Percentiles rank a stretch among this genome's conserved stretches.
These are phyloP conservation scores for Coccomyxa sp. DNA, from an alignment of 139 green algal species.

Conservation along the genomic window DNA sequence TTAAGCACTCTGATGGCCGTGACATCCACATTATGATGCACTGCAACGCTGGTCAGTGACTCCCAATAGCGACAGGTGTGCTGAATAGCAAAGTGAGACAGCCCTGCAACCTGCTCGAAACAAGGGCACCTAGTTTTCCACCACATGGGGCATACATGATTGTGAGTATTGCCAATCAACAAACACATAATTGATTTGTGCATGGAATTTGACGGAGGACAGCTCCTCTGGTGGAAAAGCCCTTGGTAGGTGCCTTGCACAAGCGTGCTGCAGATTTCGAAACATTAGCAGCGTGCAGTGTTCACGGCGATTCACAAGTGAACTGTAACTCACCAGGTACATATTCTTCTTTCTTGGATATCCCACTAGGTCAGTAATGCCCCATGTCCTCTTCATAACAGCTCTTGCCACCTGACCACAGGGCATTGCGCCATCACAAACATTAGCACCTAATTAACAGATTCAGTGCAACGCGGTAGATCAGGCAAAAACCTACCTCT, in stretches of 20 bases:
- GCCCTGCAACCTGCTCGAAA: background rate
- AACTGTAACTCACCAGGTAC: background rate
- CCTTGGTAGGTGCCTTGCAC: too few relatives aligned
- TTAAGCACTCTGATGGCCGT: slow-evolving; percentile 30
- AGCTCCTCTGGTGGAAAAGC: too few relatives aligned
- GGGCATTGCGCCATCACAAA: too few relatives aligned
- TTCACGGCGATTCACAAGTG: background rate
- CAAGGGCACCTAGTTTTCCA: background rate
- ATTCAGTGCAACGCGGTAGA: too few relatives aligned
- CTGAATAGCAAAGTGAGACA: background rate
- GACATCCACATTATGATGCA: slow-evolving; percentile 11
- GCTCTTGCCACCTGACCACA: background rate
- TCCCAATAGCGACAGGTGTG: background rate
- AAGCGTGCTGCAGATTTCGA: background rate
- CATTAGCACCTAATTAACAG: too few relatives aligned
- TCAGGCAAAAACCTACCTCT: too few relatives aligned
- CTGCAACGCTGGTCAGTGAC: background rate
- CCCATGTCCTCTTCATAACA: background rate
- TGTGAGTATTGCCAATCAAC: too few relatives aligned
- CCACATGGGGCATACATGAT: too few relatives aligned
- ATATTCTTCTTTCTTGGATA: background rate
- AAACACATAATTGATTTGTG: too few relatives aligned
- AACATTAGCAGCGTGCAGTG: background rate
- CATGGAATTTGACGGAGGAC: background rate
- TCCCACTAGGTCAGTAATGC: background rate